Conservation (phyloP, 2,329 filamentous ascomycete species). For the Atkinsonella hypoxylon region DNA sequence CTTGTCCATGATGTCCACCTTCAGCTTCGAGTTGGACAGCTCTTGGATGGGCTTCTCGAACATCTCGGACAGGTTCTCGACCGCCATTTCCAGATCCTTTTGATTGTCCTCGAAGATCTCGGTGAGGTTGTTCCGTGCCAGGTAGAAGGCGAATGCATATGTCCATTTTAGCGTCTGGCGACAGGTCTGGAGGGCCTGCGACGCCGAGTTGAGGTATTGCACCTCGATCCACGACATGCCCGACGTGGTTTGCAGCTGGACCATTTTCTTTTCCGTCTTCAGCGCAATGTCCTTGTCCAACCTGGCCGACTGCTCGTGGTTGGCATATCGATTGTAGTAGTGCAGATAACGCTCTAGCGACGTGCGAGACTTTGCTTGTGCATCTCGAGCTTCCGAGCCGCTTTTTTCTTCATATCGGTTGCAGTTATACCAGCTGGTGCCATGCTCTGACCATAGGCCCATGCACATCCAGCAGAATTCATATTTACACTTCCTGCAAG, state of each 20-base stretch:
- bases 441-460: constrained; percentile 97
- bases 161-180: constrained; percentile 99
- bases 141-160: constrained; percentile 95
- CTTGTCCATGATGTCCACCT: constrained; percentile 98
- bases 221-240: constrained; percentile 99
- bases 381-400: constrained; percentile 77
- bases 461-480: constrained; percentile 99
- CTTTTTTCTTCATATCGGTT: constrained; percentile 96
- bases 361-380: constrained; percentile 79
- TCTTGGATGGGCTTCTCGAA: constrained; percentile 95
- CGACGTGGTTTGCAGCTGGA: constrained; percentile 81
- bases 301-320: constrained; percentile 95
- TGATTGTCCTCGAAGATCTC: constrained; percentile 99
- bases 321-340: constrained; percentile 98
- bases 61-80: constrained; percentile 96
- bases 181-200: constrained; percentile 86
- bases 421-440: constrained; percentile 99
- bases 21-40: constrained; percentile 74
- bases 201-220: constrained; percentile 88
- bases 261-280: constrained; percentile 99
- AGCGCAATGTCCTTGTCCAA: constrained; percentile 91
- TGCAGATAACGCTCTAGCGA: constrained; percentile 94
- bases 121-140: constrained; percentile 89
- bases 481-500: constrained; percentile 86
- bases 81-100: constrained; percentile 93